Percentiles rank a stretch among this genome's conserved stretches.
Conservation (phyloP, 2,329 filamentous ascomycete species). For the Fusarium lyarnte region DNA sequence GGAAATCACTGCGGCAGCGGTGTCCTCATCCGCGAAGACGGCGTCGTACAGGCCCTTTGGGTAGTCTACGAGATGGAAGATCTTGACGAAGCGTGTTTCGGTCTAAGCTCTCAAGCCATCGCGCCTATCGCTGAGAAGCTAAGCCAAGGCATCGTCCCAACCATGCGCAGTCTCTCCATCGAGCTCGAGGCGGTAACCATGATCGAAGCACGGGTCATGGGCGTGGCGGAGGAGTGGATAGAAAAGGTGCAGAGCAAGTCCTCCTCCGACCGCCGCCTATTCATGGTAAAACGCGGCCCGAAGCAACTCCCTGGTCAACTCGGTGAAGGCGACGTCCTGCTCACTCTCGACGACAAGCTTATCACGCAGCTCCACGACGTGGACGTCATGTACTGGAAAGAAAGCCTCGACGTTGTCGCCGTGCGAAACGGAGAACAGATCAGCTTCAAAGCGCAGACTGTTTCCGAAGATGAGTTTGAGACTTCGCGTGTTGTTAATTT, state of each 20-base stretch:
- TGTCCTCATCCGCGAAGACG: slow-evolving; percentile 87
- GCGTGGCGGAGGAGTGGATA: slow-evolving; percentile 95
- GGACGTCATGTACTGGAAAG: slow-evolving; percentile 94
- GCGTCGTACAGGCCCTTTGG: slow-evolving; percentile 94
- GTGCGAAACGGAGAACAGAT: slow-evolving; percentile 88
- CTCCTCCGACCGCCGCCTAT: slow-evolving; percentile 90
- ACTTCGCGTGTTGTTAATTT: slow-evolving; percentile 92
- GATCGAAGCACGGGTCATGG: slow-evolving; percentile 96
- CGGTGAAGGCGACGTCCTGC: slow-evolving; percentile 88
- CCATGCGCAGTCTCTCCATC: slow-evolving; percentile 88
- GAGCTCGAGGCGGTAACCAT: slow-evolving; percentile 96
- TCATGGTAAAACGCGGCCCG: slow-evolving; percentile 93
- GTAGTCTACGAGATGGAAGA: slow-evolving; percentile 71
- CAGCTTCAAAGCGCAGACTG: slow-evolving; percentile 80
- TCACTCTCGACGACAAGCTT: slow-evolving; percentile 88
- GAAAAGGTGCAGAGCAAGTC: slow-evolving; percentile 88
- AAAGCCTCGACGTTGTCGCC: slow-evolving; percentile 82
- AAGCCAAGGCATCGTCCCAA: slow-evolving; percentile 78
- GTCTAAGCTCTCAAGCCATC: slow-evolving; percentile 85
- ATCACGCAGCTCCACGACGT: slow-evolving; percentile 93
- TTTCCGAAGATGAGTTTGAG: slow-evolving; percentile 88
- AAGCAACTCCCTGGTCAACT: slow-evolving; percentile 64
- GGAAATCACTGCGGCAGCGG: slow-evolving; percentile 92
- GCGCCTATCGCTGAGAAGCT: slow-evolving; percentile 89
- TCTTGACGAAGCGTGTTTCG: slow-evolving; percentile 60